phyloP scores from a whole-genome alignment of 768 basidiomycete genomes.

The Termitomyces sp. region DNA sequence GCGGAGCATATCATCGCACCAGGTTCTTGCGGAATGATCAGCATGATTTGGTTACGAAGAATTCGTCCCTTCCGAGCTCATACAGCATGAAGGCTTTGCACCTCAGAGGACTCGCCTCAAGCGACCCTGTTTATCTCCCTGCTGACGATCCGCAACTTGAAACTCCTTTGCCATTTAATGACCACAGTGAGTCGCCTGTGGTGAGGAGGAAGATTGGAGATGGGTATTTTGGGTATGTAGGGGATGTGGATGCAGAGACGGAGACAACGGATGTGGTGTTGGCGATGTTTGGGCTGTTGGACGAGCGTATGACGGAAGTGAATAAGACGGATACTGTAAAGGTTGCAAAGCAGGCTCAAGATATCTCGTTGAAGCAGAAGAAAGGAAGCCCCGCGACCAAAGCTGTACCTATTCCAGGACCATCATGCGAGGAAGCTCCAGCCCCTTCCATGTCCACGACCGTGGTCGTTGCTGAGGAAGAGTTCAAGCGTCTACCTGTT shows the following conservation, averaged over 20 bases:
- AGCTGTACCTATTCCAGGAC: neutral
- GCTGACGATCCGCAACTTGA: slow-evolving; percentile 2
- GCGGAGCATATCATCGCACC: slow-evolving; percentile 16
- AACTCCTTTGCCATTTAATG: slow-evolving; percentile 5
- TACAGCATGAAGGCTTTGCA: slow-evolving; percentile 31
- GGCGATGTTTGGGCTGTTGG: slow-evolving; percentile 33
- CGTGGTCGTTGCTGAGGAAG: neutral
- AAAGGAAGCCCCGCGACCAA: neutral
- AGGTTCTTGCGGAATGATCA: slow-evolving; percentile 15
- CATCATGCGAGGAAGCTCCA: neutral
- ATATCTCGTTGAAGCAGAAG: neutral
- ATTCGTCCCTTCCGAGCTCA: slow-evolving; percentile 10
- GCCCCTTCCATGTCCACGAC: neutral
- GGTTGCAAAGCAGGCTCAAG: neutral
- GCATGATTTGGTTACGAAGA: slow-evolving; percentile 14
- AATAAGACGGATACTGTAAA: neutral
- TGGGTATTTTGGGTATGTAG: slow-evolving; percentile 34
- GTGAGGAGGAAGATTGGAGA: slow-evolving; percentile 25
- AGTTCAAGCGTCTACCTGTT: neutral
- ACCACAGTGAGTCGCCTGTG: slow-evolving; percentile 25
- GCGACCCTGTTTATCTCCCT: slow-evolving; percentile 20
- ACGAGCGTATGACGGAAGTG: slow-evolving; percentile 1
- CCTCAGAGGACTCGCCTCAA: slow-evolving; percentile 14
- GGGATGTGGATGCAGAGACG: slow-evolving; percentile 38
- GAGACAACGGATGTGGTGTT: slow-evolving; percentile 28